These are phyloP conservation scores for Halenospora varia DNA, from an alignment of 495 filamentous ascomycete species.

Conservation along the genomic window DNA sequence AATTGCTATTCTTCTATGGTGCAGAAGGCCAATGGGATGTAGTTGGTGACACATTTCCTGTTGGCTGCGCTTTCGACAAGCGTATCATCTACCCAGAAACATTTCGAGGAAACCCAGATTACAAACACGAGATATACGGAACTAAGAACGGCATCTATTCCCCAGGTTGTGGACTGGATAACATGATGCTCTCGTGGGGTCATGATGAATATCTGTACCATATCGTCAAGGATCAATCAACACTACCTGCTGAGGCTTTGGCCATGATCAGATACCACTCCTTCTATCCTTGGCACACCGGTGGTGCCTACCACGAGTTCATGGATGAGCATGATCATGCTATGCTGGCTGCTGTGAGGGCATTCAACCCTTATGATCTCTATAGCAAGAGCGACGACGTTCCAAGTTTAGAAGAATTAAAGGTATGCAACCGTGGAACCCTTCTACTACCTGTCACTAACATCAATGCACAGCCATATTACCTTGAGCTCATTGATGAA, in stretches of 20 bases:
- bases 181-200: conserved; percentile 86
- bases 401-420: conserved; percentile 67
- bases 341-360: conserved; percentile 75
- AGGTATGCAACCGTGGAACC: conserved; percentile 35
- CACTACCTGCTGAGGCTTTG: conserved; percentile 71
- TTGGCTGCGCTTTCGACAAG: conserved; percentile 78
- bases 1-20: conserved; percentile 80
- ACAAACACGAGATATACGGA: conserved; percentile 58
- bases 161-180: conserved; percentile 71
- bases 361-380: conserved; percentile 87
- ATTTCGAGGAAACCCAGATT: conserved; percentile 67
- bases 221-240: conserved; percentile 73
- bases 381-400: conserved; percentile 89
- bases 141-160: conserved; percentile 74
- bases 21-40: conserved; percentile 88
- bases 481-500: conserved; percentile 78
- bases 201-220: conserved; percentile 92
- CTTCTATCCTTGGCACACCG: conserved; percentile 87
- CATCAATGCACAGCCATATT: conserved; percentile 58
- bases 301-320: conserved; percentile 70
- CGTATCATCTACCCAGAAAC: conserved; percentile 74
- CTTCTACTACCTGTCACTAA: background rate
- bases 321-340: conserved; percentile 78
- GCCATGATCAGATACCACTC: conserved; percentile 89
- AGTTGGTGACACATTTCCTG: conserved; percentile 87